Evolutionary conservation across 495 filamentous ascomycete genomes (phyloP).

Genomic region (Penicillium tannophilum): DNA sequence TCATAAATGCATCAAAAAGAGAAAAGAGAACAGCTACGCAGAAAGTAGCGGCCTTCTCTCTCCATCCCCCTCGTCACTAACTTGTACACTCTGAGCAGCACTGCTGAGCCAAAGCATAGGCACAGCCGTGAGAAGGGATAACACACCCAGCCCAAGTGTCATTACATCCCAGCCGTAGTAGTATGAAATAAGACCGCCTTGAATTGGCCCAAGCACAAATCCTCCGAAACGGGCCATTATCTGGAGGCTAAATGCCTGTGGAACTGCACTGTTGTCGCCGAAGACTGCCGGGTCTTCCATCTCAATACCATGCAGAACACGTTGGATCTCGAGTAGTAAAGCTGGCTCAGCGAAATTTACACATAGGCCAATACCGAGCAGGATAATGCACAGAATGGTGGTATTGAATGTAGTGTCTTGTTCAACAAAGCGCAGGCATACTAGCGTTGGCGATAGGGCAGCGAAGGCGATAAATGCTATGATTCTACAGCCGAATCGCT

Average conservation of each 20-base stretch:
- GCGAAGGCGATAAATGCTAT: slow-evolving; percentile 49
- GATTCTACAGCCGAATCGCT: slow-evolving; percentile 51
- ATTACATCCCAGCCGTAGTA: slow-evolving; percentile 21
- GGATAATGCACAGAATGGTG: neutral
- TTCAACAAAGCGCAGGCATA: slow-evolving; percentile 50
- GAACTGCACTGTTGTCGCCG: slow-evolving; percentile 52
- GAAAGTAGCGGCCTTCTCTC: neutral
- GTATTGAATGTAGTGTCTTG: slow-evolving; percentile 30
- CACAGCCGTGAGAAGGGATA: slow-evolving; percentile 24
- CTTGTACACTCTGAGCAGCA: neutral
- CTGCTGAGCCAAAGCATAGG: slow-evolving; percentile 25
- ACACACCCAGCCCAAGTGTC: slow-evolving; percentile 24
- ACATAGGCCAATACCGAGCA: neutral
- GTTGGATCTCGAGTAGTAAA: slow-evolving; percentile 16
- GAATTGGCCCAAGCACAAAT: slow-evolving; percentile 19
- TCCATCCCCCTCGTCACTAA: neutral
- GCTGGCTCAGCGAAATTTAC: neutral
- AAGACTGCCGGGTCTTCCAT: slow-evolving; percentile 51
- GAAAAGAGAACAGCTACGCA: neutral
- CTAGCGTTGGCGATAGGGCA: slow-evolving; percentile 48
- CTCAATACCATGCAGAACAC: slow-evolving; percentile 61
- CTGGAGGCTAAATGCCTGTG: slow-evolving; percentile 58
- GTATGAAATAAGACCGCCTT: slow-evolving; percentile 20
- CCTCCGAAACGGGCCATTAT: slow-evolving; percentile 41
- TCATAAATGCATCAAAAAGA: neutral